Conservation (phyloP, 78 protist genomes). For the Polysphondylium violaceum region DNA sequence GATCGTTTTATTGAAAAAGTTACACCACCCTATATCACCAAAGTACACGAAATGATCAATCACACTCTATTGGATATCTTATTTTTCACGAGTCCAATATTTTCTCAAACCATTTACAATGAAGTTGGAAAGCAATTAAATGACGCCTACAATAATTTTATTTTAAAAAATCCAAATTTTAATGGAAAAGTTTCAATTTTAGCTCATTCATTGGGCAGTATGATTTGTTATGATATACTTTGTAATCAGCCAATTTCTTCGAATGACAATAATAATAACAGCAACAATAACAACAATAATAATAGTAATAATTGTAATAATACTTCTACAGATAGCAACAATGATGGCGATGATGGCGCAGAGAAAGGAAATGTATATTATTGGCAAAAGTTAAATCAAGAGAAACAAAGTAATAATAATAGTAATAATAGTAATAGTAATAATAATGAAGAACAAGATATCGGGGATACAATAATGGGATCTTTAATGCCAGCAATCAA, state of each 20-base stretch:
- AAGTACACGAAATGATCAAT: constrained; percentile 22
- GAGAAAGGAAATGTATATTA: constrained; percentile 27
- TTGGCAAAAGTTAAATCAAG: constrained; percentile 24
- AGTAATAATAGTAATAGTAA: background rate
- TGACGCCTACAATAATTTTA: constrained; percentile 12
- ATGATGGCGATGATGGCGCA: background rate
- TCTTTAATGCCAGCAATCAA: background rate
- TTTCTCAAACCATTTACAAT: constrained; percentile 42
- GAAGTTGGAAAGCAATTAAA: constrained; percentile 56
- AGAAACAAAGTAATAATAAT: background rate
- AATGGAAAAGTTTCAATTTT: constrained; percentile 53
- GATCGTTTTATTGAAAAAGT: constrained; percentile 37
- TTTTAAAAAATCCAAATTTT: constrained; percentile 23
- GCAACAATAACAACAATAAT: background rate
- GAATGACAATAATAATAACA: background rate
- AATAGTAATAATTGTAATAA: background rate
- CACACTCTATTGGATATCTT: constrained; percentile 50
- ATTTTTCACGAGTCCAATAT: constrained; percentile 57
- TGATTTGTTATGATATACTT: constrained; percentile 49
- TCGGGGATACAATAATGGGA: background rate
- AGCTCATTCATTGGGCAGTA: constrained; percentile 56
- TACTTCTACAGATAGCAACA: background rate
- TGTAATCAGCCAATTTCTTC: constrained; percentile 26
- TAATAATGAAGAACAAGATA: background rate
- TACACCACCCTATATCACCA: constrained; percentile 35